Evolutionary conservation across 1,139 yeast genomes (phyloP).

Genomic region (Taphrina betulina): DNA sequence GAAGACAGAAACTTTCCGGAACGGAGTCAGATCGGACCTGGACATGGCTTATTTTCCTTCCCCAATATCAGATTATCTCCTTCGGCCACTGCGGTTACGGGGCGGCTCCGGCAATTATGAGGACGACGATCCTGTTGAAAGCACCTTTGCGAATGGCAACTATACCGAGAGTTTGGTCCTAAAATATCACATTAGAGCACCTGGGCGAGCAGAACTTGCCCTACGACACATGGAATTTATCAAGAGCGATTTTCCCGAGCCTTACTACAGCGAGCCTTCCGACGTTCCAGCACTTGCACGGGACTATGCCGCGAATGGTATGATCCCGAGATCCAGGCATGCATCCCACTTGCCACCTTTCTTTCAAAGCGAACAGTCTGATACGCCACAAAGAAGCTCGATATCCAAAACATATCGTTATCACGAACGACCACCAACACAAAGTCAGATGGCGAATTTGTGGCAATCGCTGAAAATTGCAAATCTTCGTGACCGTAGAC

Average conservation of each 20-base stretch:
- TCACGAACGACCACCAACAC: background rate
- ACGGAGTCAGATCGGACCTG: background rate
- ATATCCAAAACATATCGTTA: background rate
- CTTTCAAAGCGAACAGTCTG: background rate
- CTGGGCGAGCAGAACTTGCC: background rate
- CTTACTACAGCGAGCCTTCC: slow-evolving; percentile 15
- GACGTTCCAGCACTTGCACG: slow-evolving; percentile 12
- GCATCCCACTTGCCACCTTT: slow-evolving; percentile 9
- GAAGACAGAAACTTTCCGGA: background rate
- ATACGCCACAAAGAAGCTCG: background rate
- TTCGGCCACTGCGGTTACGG: slow-evolving; percentile 2
- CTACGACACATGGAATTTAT: background rate
- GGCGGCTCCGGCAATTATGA: background rate
- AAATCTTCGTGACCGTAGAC: no score
- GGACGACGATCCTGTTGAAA: background rate
- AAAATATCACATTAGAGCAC: background rate
- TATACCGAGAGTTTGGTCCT: background rate
- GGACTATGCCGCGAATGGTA: slow-evolving; percentile 20
- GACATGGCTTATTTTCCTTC: background rate
- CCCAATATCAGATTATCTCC: background rate
- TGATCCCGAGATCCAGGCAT: slow-evolving; percentile 9
- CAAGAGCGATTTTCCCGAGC: slow-evolving; percentile 25
- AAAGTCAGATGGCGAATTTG: background rate
- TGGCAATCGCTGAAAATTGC: background rate
- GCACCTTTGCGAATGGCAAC: background rate